These are phyloP conservation scores for Letharia columbiana DNA, from an alignment of 495 filamentous ascomycete genomes.

Conservation along the genomic window DNA sequence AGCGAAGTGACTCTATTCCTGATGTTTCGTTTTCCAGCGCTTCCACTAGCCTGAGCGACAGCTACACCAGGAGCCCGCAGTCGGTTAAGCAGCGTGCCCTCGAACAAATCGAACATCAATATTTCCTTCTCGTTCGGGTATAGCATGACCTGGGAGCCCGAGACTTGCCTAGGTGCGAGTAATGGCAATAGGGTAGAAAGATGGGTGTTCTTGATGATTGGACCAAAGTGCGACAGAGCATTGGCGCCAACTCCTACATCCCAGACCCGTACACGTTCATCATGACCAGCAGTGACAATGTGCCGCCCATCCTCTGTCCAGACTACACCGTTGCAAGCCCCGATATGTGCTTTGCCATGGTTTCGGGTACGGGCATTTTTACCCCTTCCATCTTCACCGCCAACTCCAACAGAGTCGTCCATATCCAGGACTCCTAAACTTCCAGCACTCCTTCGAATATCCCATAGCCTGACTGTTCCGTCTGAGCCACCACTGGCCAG, in stretches of 20 bases:
- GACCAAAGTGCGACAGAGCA: slow-evolving; percentile 74
- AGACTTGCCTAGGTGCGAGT: slow-evolving; percentile 46
- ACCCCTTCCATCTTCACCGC: slow-evolving; percentile 40
- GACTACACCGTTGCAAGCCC: slow-evolving; percentile 69
- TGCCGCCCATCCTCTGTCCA: slow-evolving; percentile 73
- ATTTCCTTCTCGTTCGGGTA: slow-evolving; percentile 70
- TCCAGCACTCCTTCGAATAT: slow-evolving; percentile 64
- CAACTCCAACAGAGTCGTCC: slow-evolving; percentile 63
- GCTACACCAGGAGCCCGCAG: slow-evolving; percentile 53
- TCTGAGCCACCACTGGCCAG: slow-evolving; percentile 71
- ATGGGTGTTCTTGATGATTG: slow-evolving; percentile 61
- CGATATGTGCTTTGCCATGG: slow-evolving; percentile 59
- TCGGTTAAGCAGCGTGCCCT: slow-evolving; percentile 63
- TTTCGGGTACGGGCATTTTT: slow-evolving; percentile 39
- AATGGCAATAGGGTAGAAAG: slow-evolving; percentile 55
- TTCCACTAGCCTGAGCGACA: slow-evolving; percentile 31
- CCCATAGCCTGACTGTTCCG: slow-evolving; percentile 74
- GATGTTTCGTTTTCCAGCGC: slow-evolving; percentile 35
- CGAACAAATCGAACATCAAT: slow-evolving; percentile 62
- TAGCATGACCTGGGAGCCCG: slow-evolving; percentile 52
- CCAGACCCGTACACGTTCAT: slow-evolving; percentile 78
- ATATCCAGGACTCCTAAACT: slow-evolving; percentile 69
- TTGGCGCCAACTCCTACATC: slow-evolving; percentile 70
- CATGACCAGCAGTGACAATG: slow-evolving; percentile 71
- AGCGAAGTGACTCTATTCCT: slow-evolving; percentile 58